phyloP scores from a whole-genome alignment of 2,329 filamentous ascomycete genomes.

The Rhytidhysteron rufulum region DNA sequence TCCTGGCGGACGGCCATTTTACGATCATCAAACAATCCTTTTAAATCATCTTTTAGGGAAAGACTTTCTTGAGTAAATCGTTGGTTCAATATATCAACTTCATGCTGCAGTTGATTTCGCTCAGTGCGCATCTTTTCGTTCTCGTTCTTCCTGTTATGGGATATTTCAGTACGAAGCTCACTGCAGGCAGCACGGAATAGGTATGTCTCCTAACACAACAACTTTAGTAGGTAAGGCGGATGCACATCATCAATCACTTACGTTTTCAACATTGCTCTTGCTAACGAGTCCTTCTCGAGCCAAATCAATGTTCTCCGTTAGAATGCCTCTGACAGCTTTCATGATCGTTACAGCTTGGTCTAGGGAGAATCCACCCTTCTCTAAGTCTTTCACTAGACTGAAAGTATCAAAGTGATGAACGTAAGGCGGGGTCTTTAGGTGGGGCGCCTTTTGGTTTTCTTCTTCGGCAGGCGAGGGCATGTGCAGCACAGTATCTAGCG shows the following conservation, averaged over 20 bases:
- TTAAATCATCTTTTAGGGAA: slow-evolving; percentile 83
- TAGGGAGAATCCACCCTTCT: slow-evolving; percentile 65
- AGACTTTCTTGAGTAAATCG: slow-evolving; percentile 77
- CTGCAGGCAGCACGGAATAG: slow-evolving; percentile 91
- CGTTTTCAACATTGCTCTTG: slow-evolving; percentile 90
- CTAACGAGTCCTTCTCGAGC: slow-evolving; percentile 78
- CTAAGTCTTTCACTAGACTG: slow-evolving; percentile 76
- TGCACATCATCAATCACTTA: slow-evolving; percentile 13
- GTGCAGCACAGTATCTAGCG: slow-evolving; percentile 39
- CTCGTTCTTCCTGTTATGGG: slow-evolving; percentile 69
- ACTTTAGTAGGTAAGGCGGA: neutral
- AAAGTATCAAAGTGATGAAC: slow-evolving; percentile 98
- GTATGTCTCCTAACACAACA: slow-evolving; percentile 64
- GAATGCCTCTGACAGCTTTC: slow-evolving; percentile 79
- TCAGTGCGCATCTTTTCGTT: slow-evolving; percentile 81
- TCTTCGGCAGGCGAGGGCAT: slow-evolving; percentile 37
- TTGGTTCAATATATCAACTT: slow-evolving; percentile 89
- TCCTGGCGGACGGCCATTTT: slow-evolving; percentile 89
- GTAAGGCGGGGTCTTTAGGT: slow-evolving; percentile 71
- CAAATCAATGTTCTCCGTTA: slow-evolving; percentile 75
- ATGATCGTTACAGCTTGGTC: slow-evolving; percentile 79
- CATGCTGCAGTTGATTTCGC: slow-evolving; percentile 82
- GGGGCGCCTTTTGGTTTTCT: slow-evolving; percentile 54
- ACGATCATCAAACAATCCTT: slow-evolving; percentile 92
- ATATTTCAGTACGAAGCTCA: slow-evolving; percentile 83